phyloP scores from a whole-genome alignment of 1,284 basidiomycete species.

The Cryptococcus sp. region DNA sequence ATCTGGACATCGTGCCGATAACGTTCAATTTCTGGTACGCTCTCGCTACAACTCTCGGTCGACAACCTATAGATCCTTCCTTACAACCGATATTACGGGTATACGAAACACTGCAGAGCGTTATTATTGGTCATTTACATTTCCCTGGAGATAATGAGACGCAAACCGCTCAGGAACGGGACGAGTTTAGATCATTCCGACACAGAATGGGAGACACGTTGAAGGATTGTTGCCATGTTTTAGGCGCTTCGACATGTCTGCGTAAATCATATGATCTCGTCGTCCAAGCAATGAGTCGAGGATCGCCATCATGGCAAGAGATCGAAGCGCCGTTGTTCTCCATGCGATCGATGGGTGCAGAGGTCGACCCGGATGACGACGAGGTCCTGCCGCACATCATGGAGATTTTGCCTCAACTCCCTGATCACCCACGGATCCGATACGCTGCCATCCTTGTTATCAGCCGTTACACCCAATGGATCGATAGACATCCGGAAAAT shows the following conservation, averaged over 20 bases:
- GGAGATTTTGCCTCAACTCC: conserved; percentile 86
- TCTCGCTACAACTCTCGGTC: conserved; percentile 71
- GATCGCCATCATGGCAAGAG: conserved; percentile 75
- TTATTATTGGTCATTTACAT: conserved; percentile 87
- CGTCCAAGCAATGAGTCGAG: conserved; percentile 58
- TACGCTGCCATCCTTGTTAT: conserved; percentile 95
- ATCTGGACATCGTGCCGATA: conserved; percentile 95
- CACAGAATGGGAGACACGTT: conserved; percentile 99
- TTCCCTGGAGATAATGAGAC: conserved; percentile 77
- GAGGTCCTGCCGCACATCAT: conserved; percentile 89
- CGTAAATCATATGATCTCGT: conserved; percentile 76
- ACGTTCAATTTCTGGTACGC: conserved; percentile 99
- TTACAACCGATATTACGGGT: conserved; percentile 61
- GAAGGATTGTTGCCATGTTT: conserved; percentile 96
- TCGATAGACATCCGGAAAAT: conserved; percentile 81
- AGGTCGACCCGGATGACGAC: conserved; percentile 79
- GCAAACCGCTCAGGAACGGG: conserved; percentile 77
- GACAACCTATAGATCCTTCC: conserved; percentile 24
- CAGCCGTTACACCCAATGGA: conserved; percentile 96
- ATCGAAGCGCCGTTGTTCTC: conserved; percentile 97
- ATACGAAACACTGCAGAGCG: conserved; percentile 75
- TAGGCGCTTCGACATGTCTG: conserved; percentile 82
- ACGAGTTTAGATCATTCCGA: conserved; percentile 90
- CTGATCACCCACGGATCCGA: conserved; percentile 82
- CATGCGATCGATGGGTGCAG: conserved; percentile 96